Evolutionary conservation across 225 moss, liverwort and hornwort genomes (phyloP), one percentile per base, ranked within the genome.

Genomic region (Asterella californica): DNA sequence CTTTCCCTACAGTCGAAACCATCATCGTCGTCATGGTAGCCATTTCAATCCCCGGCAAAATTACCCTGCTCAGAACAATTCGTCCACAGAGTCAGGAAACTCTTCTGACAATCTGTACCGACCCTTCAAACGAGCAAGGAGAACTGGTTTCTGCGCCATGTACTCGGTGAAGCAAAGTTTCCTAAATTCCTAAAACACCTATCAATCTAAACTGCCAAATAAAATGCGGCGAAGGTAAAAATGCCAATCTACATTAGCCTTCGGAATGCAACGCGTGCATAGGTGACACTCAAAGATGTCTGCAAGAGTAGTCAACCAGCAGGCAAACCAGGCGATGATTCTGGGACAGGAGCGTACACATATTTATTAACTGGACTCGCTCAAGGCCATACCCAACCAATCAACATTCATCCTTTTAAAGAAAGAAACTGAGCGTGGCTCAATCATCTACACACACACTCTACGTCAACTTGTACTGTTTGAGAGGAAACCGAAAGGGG

Each of bases 11-110:
- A 18, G 60, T 38, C 25, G 77, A 67, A 77, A 69, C 64, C 74
- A 80, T 77, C 80, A 83, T 86, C 29, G 42, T 42, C 32, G 82
- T 83, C 15, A 77, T 64, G 21, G 79, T 79, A 15, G 85, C 82
- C 82, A 85, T 82, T 74, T 46, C 37, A 21, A 21, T 70, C 19
- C 45, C 70, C 33, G 36, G 30, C n/a, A 24, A 11, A 54, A 53
- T 29, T 54, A 19, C 19, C 52, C 74, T 74, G 74, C 52, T 33
- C 50, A 27, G 0, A 73, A 50, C n/a, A 49, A 70, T 24, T 9
- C 45, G 24, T 2, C 22, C 70, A 70, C 38, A 8, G n/a, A n/a
- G 18, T 46, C 18, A 15, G 25, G 32, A 70, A 42, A 70, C 42
- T 45, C 45, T 21, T 70, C 45, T 5, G 6, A 15, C 1, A 37